phyloP scores from a whole-genome alignment of 768 basidiomycete genomes.

The Agaricus subrufescens region DNA sequence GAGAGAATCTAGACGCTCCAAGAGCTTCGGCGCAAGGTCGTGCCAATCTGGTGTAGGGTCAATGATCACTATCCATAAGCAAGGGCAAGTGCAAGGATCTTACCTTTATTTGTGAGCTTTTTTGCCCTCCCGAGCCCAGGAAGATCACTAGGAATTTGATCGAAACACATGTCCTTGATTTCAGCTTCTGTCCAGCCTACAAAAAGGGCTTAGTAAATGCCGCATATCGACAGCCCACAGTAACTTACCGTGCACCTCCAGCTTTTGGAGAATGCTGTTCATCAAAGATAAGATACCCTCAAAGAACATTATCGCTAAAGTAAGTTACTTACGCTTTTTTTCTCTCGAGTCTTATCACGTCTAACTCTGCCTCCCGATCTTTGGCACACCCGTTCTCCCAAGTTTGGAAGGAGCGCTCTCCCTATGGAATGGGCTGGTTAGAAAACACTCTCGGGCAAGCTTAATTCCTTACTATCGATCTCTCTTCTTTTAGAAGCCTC shows the following conservation, averaged over 20 bases:
- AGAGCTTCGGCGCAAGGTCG: background rate
- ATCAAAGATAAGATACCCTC: too few species aligned
- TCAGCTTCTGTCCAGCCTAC: background rate
- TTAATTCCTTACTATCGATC: background rate
- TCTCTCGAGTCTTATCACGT: background rate
- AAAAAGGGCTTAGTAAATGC: background rate
- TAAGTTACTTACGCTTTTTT: background rate
- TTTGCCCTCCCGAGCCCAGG: background rate
- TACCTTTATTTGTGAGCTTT: background rate
- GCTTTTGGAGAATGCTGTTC: background rate
- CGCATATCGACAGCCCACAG: background rate
- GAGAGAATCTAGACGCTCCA: background rate
- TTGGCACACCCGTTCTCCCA: background rate
- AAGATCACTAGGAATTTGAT: background rate
- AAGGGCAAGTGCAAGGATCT: background rate
- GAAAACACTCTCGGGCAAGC: background rate
- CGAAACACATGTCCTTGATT: background rate
- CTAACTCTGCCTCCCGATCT: background rate
- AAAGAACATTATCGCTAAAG: too few species aligned
- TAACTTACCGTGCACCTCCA: background rate
- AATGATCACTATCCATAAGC: background rate
- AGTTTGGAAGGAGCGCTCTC: background rate
- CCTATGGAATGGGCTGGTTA: background rate
- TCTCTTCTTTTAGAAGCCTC: background rate
- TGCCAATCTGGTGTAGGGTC: background rate